Conservation (phyloP, 192 early-diverging fungal species). For the Backusella macrospora region DNA sequence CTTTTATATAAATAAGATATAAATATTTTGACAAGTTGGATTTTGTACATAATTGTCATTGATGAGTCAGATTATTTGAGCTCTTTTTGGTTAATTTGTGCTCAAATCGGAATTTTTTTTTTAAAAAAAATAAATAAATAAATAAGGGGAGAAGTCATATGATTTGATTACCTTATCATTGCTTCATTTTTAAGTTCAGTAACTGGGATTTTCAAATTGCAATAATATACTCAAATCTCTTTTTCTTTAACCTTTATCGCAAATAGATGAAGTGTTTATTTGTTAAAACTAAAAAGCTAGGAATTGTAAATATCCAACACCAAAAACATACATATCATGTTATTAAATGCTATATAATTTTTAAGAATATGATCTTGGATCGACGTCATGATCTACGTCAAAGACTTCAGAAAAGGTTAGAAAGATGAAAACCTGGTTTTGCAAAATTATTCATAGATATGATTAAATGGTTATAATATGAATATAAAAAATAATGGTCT, state of each 20-base stretch:
- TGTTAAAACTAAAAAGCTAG: no score
- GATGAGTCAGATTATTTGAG: conserved; percentile 4
- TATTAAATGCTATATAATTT: no score
- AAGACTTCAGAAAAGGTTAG: background rate
- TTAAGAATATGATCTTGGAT: background rate
- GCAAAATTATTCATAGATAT: no score
- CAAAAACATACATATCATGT: no score
- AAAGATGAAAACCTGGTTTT: background rate
- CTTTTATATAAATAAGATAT: conserved; percentile 11
- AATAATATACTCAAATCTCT: background rate
- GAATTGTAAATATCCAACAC: no score
- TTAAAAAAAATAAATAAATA: no score
- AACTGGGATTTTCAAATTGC: background rate
- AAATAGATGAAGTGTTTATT: no score
- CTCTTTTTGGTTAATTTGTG: background rate
- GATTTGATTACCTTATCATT: background rate
- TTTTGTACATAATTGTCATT: background rate
- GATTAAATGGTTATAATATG: no score
- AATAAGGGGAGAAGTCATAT: background rate
- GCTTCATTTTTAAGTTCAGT: background rate
- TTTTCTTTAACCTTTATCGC: background rate
- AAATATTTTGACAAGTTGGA: conserved; percentile 14
- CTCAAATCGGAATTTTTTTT: no score
- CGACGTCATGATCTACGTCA: background rate
- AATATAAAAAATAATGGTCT: no score